Percentiles rank a stretch among this genome's conserved stretches.
phyloP scores from a whole-genome alignment of 345 rosid species.

The Gossypium rotundifolium region DNA sequence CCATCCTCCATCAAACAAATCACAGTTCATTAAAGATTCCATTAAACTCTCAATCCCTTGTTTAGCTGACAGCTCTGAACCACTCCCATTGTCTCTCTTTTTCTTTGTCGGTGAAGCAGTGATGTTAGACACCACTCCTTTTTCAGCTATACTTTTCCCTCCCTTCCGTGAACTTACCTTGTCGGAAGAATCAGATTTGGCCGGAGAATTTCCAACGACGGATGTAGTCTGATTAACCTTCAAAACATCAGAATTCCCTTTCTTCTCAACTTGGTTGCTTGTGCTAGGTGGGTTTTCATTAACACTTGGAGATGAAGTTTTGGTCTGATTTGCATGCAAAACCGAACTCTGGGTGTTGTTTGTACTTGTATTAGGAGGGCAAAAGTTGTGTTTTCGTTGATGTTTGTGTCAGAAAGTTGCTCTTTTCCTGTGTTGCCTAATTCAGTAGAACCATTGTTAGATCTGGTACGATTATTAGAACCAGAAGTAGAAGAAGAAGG shows the following conservation, averaged over 20 bases:
- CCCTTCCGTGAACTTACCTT: constrained; percentile 14
- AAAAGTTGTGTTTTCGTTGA: constrained; percentile 10
- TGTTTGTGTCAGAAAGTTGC: too few relatives aligned
- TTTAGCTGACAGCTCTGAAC: constrained; percentile 22
- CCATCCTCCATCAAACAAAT: constrained; percentile 89
- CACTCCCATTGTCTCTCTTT: constrained; percentile 30
- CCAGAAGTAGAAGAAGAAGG: not conserved
- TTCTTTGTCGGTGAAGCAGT: constrained; percentile 29
- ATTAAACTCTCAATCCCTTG: constrained; percentile 39
- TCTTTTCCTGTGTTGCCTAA: too few relatives aligned
- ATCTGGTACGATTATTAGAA: constrained; percentile 19
- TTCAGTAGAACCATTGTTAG: constrained; percentile 10
- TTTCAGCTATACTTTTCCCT: constrained; percentile 17
- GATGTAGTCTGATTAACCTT: constrained; percentile 28
- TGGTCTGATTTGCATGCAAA: constrained; percentile 15
- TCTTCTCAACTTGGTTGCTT: not conserved
- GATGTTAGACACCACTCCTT: constrained; percentile 31
- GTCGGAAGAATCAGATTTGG: constrained; percentile 10
- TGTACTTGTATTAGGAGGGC: not conserved
- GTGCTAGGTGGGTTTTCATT: not conserved
- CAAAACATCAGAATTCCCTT: constrained; percentile 8
- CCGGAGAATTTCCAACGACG: constrained; percentile 19
- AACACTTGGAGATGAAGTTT: constrained; percentile 1
- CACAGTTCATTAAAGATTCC: constrained; percentile 52
- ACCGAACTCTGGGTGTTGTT: constrained; percentile 13